Percentiles rank a stretch among this genome's conserved stretches.
Evolutionary conservation across 108 stramenopile genomes (phyloP).

Genomic region (Fragilaria crotonensis): DNA sequence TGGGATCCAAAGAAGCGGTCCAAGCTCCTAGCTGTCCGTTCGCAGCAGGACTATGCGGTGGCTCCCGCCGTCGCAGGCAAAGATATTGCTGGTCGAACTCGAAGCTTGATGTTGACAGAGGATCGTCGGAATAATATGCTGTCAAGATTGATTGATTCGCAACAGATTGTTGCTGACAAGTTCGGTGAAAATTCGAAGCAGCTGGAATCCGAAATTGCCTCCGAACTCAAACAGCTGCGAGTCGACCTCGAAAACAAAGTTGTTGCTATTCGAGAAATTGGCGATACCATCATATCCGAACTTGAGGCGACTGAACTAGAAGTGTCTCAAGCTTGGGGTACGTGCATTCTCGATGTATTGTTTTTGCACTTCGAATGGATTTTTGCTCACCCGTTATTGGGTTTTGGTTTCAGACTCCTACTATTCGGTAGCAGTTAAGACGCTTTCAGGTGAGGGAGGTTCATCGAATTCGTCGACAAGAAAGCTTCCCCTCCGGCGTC

Average conservation of each 20-base stretch:
- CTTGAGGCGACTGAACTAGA: constrained; percentile 64
- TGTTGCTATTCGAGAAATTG: constrained; percentile 45
- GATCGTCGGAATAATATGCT: constrained; percentile 9
- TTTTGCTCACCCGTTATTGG: neutral
- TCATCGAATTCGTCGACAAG: neutral
- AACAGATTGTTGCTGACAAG: constrained; percentile 14
- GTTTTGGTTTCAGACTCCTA: neutral
- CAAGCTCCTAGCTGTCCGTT: neutral
- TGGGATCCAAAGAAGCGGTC: constrained; percentile 48
- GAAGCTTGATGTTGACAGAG: neutral
- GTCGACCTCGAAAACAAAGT: constrained; percentile 36
- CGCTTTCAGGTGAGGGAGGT: neutral
- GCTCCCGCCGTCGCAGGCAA: neutral
- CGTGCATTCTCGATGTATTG: constrained; percentile 5
- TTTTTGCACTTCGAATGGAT: neutral
- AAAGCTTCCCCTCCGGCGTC: neutral
- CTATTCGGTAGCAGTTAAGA: neutral
- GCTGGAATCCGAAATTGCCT: constrained; percentile 25
- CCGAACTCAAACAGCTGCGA: constrained; percentile 24
- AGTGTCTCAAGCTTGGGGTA: constrained; percentile 55
- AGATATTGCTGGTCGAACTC: neutral
- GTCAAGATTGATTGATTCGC: constrained; percentile 19
- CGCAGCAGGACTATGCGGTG: neutral
- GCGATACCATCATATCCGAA: constrained; percentile 55
- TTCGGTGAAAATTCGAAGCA: constrained; percentile 28